A percentile compares a stretch with the other conserved stretches of the same genome.
Conservation (phyloP, 2,329 filamentous ascomycete species). For the Hirsutella minnesotensis region DNA sequence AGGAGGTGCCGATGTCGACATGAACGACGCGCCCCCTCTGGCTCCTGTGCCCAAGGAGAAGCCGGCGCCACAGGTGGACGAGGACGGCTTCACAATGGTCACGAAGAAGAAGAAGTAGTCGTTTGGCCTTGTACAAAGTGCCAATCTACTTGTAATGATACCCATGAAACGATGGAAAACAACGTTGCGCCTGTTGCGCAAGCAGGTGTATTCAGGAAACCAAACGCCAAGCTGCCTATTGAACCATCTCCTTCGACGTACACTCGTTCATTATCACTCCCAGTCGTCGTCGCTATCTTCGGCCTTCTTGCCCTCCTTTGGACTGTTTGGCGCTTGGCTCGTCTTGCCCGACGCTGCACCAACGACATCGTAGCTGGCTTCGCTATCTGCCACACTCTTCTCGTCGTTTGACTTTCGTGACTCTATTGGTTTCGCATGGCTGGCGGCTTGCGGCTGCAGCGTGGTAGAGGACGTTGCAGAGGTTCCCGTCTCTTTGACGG, state of each 20-base stretch:
- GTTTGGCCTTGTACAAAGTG: slow-evolving; percentile 5
- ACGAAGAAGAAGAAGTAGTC: slow-evolving; percentile 52
- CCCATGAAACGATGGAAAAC: slow-evolving; percentile 11
- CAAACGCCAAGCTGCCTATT: slow-evolving; percentile 20
- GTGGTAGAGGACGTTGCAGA: slow-evolving; percentile 49
- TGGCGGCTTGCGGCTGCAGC: slow-evolving; percentile 39
- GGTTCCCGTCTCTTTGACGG: slow-evolving; percentile 20
- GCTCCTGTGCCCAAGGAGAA: slow-evolving; percentile 49
- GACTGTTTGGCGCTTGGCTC: slow-evolving; percentile 64
- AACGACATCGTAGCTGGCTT: slow-evolving; percentile 92
- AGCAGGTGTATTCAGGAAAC: slow-evolving; percentile 11
- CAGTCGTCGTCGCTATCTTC: slow-evolving; percentile 24
- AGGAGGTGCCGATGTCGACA: slow-evolving; percentile 47
- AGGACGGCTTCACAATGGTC: slow-evolving; percentile 72
- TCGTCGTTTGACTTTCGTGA: slow-evolving; percentile 72
- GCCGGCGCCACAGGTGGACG: slow-evolving; percentile 59
- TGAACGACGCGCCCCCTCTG: slow-evolving; percentile 57
- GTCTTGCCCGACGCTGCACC: slow-evolving; percentile 62
- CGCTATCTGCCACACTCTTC: slow-evolving; percentile 83
- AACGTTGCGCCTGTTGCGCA: slow-evolving; percentile 1
- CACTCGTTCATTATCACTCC: slow-evolving; percentile 5
- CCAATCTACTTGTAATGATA: slow-evolving; percentile 10
- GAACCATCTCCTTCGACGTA: slow-evolving; percentile 6
- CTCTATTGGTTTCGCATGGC: slow-evolving; percentile 48
- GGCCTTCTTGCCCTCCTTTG: slow-evolving; percentile 41